Conservation (phyloP, 2,329 filamentous ascomycete species). For the Trichophyton verrucosum region DNA sequence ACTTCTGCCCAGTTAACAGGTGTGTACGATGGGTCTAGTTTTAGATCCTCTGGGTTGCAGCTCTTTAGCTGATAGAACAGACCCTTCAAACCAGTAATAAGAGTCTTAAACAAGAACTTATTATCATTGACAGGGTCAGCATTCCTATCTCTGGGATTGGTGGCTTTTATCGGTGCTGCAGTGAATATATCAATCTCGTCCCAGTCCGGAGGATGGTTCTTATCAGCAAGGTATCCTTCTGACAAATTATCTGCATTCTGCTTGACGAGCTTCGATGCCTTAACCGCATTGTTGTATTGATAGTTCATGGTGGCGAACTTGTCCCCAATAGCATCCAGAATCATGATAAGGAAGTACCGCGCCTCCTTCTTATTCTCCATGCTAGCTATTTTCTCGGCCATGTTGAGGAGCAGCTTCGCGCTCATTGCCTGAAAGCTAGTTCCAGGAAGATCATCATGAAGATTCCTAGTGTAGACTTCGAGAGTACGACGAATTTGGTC, state of each 20-base stretch:
- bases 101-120: conserved; percentile 92
- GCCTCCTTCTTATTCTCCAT: conserved; percentile 88
- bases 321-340: conserved; percentile 92
- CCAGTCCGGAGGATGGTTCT: conserved; percentile 75
- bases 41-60: conserved; percentile 60
- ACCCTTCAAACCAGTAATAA: conserved; percentile 91
- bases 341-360: conserved; percentile 90
- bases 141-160: conserved; percentile 76
- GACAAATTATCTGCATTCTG: conserved; percentile 53
- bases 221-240: conserved; percentile 76
- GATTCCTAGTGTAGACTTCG: conserved; percentile 90
- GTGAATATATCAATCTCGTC: conserved; percentile 97
- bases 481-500: conserved; percentile 93
- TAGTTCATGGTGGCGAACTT: conserved; percentile 98
- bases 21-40: conserved; percentile 63
- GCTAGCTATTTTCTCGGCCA: conserved; percentile 96
- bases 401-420: conserved; percentile 88
- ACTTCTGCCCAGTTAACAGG: conserved; percentile 91
- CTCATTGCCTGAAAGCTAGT: conserved; percentile 99
- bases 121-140: conserved; percentile 90
- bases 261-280: conserved; percentile 67
- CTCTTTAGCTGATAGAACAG: conserved; percentile 89
- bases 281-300: conserved; percentile 88
- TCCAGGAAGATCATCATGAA: conserved; percentile 90
- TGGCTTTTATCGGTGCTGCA: conserved; percentile 90